phyloP scores from a whole-genome alignment of 805 yeast genomes.

The Starmerella potacharoeniae region DNA sequence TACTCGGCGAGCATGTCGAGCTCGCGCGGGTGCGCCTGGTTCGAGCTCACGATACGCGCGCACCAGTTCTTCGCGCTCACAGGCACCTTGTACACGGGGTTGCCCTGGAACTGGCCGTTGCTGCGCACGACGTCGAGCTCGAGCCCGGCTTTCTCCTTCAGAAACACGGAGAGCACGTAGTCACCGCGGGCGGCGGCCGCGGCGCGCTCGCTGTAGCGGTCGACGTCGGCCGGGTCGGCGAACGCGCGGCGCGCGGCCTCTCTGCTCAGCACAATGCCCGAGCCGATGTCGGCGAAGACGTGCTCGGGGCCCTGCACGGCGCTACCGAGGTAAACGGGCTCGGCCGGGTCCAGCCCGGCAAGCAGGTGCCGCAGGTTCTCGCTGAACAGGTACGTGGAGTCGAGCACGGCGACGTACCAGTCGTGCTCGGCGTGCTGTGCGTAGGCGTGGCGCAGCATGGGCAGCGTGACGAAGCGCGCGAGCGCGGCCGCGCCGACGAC shows the following conservation, averaged over 20 bases:
- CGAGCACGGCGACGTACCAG: slow-evolving; percentile 21
- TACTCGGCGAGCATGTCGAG: slow-evolving; percentile 22
- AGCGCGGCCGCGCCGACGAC: slow-evolving; percentile 17
- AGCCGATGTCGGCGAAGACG: slow-evolving; percentile 20
- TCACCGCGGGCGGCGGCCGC: slow-evolving; percentile 23
- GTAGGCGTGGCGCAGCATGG: slow-evolving; percentile 24
- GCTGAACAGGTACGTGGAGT: slow-evolving; percentile 15
- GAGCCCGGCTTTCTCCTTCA: slow-evolving; percentile 12
- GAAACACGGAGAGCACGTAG: slow-evolving; percentile 20
- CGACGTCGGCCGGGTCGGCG: slow-evolving; percentile 4
- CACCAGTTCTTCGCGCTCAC: slow-evolving; percentile 24
- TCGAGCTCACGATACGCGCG: slow-evolving; percentile 21
- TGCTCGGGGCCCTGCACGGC: slow-evolving; percentile 12
- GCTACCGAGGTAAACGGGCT: slow-evolving; percentile 18
- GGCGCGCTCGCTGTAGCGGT: slow-evolving; percentile 17
- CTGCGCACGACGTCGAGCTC: slow-evolving; percentile 16
- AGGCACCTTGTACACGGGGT: slow-evolving; percentile 18
- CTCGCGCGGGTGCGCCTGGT: slow-evolving; percentile 20
- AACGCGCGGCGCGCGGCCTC: slow-evolving; percentile 17
- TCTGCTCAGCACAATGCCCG: slow-evolving; percentile 21
- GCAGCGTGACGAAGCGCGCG: slow-evolving; percentile 21
- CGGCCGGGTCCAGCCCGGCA: slow-evolving; percentile 10
- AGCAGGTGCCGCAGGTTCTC: slow-evolving; percentile 14
- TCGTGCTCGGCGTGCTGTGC: slow-evolving; percentile 16
- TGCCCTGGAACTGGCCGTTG: slow-evolving; percentile 23